phyloP scores from a whole-genome alignment of 2,329 filamentous ascomycete genomes.

The Arachnomyces sp. region DNA sequence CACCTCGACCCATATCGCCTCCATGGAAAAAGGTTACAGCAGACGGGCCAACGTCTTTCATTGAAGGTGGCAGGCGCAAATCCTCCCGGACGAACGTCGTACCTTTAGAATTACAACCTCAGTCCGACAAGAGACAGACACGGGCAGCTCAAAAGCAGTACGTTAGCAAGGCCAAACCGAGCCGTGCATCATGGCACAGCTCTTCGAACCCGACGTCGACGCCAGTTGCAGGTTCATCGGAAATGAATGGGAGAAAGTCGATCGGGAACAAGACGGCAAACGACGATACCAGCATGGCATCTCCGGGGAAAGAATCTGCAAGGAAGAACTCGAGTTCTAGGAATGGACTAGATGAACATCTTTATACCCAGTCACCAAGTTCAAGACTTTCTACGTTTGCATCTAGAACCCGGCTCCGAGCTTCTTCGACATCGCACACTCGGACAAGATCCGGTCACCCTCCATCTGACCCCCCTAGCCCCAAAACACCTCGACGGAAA shows the following conservation, averaged over 20 bases:
- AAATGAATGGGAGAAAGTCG: conserved; percentile 23
- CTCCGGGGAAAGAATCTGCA: conserved; percentile 17
- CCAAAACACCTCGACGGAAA: conserved; percentile 20
- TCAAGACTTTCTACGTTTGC: conserved; percentile 14
- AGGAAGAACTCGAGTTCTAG: conserved; percentile 17
- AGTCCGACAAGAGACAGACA: conserved; percentile 41
- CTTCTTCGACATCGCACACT: no score
- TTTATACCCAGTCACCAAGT: conserved; percentile 21
- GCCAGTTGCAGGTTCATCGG: conserved; percentile 23
- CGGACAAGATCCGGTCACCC: background rate
- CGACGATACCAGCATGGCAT: conserved; percentile 19
- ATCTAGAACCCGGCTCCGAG: no score
- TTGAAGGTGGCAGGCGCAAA: conserved; percentile 54
- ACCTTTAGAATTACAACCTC: conserved; percentile 41
- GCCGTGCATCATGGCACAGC: conserved; percentile 11
- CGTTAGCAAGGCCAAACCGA: conserved; percentile 22
- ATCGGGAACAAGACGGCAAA: conserved; percentile 21
- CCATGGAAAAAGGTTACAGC: conserved; percentile 86
- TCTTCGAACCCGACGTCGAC: conserved; percentile 6
- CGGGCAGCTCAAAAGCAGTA: conserved; percentile 32
- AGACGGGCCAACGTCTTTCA: conserved; percentile 80
- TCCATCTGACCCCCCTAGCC: conserved; percentile 13
- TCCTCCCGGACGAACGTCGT: conserved; percentile 49
- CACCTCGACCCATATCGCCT: conserved; percentile 56
- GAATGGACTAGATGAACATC: conserved; percentile 4